Evolutionary conservation across 2,329 filamentous ascomycete genomes (phyloP).

Genomic region (Cladophialophora bantiana): DNA sequence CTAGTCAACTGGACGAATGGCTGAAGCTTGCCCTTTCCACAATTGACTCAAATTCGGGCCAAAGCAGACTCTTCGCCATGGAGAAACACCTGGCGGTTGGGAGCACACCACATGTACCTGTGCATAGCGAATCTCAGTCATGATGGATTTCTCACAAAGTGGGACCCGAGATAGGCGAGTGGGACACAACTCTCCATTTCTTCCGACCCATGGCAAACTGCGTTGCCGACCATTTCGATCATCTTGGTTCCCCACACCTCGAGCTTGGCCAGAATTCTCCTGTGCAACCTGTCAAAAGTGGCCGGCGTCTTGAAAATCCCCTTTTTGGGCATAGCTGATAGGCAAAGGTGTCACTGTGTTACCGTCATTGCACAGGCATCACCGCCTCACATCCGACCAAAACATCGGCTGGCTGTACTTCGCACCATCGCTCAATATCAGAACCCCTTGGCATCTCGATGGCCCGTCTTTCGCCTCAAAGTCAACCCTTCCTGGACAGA

Average conservation of each 20-base stretch:
- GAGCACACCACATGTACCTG: not conserved
- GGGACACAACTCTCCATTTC: not conserved
- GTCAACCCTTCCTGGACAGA: not conserved
- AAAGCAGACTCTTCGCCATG: not conserved
- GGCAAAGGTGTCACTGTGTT: slow-evolving; percentile 2
- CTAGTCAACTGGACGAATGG: not conserved
- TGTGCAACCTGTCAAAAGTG: slow-evolving; percentile 24
- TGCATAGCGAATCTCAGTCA: not conserved
- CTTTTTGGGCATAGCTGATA: not conserved
- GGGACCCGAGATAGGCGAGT: not conserved
- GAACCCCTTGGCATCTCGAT: not conserved
- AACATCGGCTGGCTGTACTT: not conserved
- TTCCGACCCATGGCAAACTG: not conserved
- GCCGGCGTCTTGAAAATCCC: not conserved
- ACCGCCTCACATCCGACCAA: not conserved
- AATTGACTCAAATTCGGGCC: not conserved
- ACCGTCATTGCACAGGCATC: not conserved
- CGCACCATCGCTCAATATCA: not conserved
- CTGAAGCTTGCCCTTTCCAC: not conserved
- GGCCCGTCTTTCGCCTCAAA: not conserved
- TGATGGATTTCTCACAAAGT: not conserved
- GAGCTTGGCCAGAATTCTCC: slow-evolving; percentile 16
- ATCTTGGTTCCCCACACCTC: not conserved
- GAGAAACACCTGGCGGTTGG: not conserved
- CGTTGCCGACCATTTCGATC: not conserved